Conservation (phyloP, 176 grass and related monocot species). For the Cenchrus purpureus region DNA sequence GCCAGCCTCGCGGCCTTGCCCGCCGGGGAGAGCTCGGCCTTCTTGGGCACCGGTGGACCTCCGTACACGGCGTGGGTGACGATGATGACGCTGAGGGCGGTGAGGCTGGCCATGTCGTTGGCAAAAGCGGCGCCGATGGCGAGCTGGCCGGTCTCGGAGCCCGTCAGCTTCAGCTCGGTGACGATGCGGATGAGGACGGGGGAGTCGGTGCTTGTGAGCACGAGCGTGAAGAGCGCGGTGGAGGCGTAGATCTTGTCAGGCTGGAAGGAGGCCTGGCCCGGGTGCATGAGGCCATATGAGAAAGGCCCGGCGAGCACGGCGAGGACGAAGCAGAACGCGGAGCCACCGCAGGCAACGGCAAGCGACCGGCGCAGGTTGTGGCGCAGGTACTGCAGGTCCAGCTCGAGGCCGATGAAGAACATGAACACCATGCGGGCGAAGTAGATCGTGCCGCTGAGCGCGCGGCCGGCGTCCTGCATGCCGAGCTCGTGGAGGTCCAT, state of each 20-base stretch:
- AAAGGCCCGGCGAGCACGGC: constrained; percentile 7
- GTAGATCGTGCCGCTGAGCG: constrained; percentile 33
- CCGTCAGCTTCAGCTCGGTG: constrained; percentile 72
- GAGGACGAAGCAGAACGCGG: constrained; percentile 37
- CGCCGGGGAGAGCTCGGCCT: neutral
- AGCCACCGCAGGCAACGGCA: constrained; percentile 34
- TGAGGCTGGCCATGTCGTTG: constrained; percentile 62
- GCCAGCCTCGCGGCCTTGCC: neutral
- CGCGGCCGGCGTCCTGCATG: constrained; percentile 27
- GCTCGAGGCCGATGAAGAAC: constrained; percentile 72
- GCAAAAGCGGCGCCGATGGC: constrained; percentile 64
- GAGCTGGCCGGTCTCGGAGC: constrained; percentile 62
- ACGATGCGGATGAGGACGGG: constrained; percentile 72
- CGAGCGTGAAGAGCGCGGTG: constrained; percentile 37
- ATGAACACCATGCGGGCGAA: constrained; percentile 64
- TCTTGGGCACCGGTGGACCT: neutral
- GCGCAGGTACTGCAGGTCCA: constrained; percentile 64
- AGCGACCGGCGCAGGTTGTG: constrained; percentile 51
- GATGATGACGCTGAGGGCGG: constrained; percentile 25
- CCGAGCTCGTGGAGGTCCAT: constrained; percentile 29
- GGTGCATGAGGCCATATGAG: constrained; percentile 41
- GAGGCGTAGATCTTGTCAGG: constrained; percentile 38
- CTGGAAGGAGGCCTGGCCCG: neutral
- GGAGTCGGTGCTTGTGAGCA: constrained; percentile 61
- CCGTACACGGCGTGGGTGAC: constrained; percentile 18